These are phyloP conservation scores for Neofusicoccum sp. DNA, from an alignment of 2,329 filamentous ascomycete species.

Conservation along the genomic window DNA sequence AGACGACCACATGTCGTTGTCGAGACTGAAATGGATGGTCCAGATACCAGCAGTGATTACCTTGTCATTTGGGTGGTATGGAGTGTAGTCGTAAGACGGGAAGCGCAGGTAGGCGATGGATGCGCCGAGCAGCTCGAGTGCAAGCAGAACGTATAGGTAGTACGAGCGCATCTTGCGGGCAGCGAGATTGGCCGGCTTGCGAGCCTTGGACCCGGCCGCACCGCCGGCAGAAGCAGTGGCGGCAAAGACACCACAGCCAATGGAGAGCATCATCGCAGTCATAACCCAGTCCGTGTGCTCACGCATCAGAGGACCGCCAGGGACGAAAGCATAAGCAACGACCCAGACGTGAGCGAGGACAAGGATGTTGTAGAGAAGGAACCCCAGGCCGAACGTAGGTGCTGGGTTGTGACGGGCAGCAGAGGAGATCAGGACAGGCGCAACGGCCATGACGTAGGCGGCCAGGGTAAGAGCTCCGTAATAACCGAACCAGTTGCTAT, in stretches of 20 bases:
- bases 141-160: slow-evolving; percentile 71
- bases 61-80: slow-evolving; percentile 86
- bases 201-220: slow-evolving; percentile 40
- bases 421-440: slow-evolving; percentile 73
- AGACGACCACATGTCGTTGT: slow-evolving; percentile 99
- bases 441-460: slow-evolving; percentile 78
- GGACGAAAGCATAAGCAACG: slow-evolving; percentile 96
- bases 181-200: slow-evolving; percentile 51
- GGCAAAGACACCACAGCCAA: slow-evolving; percentile 84
- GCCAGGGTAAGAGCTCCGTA: slow-evolving; percentile 78
- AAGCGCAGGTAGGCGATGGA: slow-evolving; percentile 86
- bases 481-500: slow-evolving; percentile 84
- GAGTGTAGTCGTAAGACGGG: slow-evolving; percentile 86
- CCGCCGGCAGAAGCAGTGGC: slow-evolving; percentile 55
- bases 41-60: slow-evolving; percentile 93
- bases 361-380: slow-evolving; percentile 89
- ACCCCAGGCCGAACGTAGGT: slow-evolving; percentile 82
- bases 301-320: slow-evolving; percentile 86
- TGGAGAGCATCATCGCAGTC: slow-evolving; percentile 78
- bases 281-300: slow-evolving; percentile 98
- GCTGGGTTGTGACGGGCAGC: slow-evolving; percentile 78
- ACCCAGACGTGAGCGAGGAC: slow-evolving; percentile 99
- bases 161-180: slow-evolving; percentile 63
- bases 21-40: slow-evolving; percentile 97
- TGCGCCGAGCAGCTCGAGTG: slow-evolving; percentile 78